Evolutionary conservation across 2,329 filamentous ascomycete species (phyloP), one percentile per base, ranked within the genome.

Genomic region (Tolypocladium tundrense): DNA sequence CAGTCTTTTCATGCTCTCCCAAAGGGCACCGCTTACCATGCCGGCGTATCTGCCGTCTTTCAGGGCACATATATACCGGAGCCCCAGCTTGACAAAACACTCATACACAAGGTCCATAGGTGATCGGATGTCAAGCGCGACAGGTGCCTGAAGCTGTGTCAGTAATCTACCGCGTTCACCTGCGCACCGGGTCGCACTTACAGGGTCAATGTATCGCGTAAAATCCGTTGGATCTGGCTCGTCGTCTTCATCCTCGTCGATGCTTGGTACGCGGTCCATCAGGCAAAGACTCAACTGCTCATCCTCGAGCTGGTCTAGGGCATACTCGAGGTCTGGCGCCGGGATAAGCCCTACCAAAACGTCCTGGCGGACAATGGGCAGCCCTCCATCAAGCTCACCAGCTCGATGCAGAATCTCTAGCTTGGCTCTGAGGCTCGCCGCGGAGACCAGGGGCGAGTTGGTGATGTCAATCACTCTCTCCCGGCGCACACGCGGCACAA

Each of bases 31-130:
- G 76, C 85, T 76, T 72, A 96, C 91, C 79, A 99, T 83, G 61
- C 94, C 94, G 2, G 88, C 89, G 73, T 90, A 99, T 60, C 84
- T 85, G 31, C 94, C 94, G 63, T 96, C 86, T 57, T 83, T 83
- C 33, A 94, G 76, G 5, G 97, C 91, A 69, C 94, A 97, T 54
- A 99, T 88, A 72, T 96, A 97, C 61, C 94, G 81, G 63, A 99
- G 73, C 1, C 94, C 94, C 10, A 99, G 79, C 73, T 99, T 99
- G 55, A 90, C 89, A 70, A 97, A 99, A 67, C 91, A 93, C 70
- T 99, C 94, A 67, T 96, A 97, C 4, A 97, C 94, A 43, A 99
- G 76, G 69, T 97, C 92, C 83, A 97, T 92, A 0, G 94, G 90
- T 0, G 88, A 94, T 64, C 87, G 84, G 37, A 96, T 88, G 67